A percentile compares a stretch with the other conserved stretches of the same genome.
These are phyloP conservation scores for Amaranthus palmeri DNA, from an alignment of 148 eudicot genomes.

Conservation along the genomic window DNA sequence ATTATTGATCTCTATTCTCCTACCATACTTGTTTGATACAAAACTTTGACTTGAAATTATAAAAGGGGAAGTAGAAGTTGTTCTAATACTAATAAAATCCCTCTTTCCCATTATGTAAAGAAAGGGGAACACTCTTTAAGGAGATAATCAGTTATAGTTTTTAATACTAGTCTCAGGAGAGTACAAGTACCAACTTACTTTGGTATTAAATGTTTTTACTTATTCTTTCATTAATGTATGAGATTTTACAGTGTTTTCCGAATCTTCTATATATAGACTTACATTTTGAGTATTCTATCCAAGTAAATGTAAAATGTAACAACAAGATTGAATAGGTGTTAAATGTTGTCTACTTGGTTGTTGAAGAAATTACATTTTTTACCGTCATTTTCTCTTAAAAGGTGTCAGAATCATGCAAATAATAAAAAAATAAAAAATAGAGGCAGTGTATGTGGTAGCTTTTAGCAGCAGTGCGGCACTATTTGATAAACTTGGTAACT, in stretches of 20 bases:
- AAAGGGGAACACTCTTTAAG: background rate
- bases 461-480: no score
- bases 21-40: background rate
- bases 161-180: background rate
- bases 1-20: no score
- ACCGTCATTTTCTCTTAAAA: no score
- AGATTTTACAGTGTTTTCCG: background rate
- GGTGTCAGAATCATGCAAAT: no score
- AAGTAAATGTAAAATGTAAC: no score
- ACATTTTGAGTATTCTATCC: background rate
- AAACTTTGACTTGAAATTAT: background rate
- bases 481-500: no score
- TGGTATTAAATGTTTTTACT: background rate
- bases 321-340: background rate
- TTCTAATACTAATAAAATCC: background rate
- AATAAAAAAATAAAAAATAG: no score
- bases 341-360: no score
- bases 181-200: conserved; percentile 1
- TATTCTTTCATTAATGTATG: background rate
- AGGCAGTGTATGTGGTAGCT: no score
- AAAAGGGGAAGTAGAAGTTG: background rate
- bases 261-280: background rate
- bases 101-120: background rate
- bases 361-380: no score
- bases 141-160: background rate